Evolutionary conservation across 805 yeast genomes (phyloP).

Genomic region (Nakazawaea populi): DNA sequence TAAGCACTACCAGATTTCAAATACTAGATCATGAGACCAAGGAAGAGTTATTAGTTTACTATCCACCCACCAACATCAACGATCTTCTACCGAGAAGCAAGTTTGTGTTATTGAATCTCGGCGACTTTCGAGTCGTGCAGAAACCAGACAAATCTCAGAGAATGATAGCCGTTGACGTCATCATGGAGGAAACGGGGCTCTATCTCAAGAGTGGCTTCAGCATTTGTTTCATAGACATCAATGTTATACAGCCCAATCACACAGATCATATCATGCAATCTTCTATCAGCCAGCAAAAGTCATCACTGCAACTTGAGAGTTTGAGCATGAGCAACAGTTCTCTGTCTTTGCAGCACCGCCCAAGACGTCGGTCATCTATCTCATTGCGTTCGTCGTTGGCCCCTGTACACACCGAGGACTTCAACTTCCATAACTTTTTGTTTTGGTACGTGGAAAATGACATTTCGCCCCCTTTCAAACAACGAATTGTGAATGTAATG

Average conservation of each 20-base stretch:
- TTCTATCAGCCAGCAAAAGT: neutral
- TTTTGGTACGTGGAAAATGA: conserved; percentile 12
- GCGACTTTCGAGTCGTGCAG: conserved; percentile 32
- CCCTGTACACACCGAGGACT: conserved; percentile 8
- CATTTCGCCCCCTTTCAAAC: conserved; percentile 5
- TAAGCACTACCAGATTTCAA: conserved; percentile 54
- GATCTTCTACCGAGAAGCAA: conserved; percentile 51
- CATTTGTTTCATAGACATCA: conserved; percentile 28
- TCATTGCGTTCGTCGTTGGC: conserved; percentile 8
- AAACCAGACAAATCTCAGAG: conserved; percentile 14
- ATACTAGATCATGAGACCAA: conserved; percentile 26
- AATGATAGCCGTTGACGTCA: conserved; percentile 32
- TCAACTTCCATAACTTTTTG: conserved; percentile 10
- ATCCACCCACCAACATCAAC: conserved; percentile 51
- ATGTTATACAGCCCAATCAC: conserved; percentile 14
- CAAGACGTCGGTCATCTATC: conserved; percentile 8
- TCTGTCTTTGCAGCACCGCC: neutral
- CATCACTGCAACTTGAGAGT: neutral
- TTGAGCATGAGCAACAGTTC: neutral
- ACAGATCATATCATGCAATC: conserved; percentile 2
- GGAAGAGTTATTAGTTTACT: conserved; percentile 32
- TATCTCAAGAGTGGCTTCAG: conserved; percentile 46
- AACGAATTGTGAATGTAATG: conserved; percentile 7
- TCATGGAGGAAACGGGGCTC: conserved; percentile 53
- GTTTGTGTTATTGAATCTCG: conserved; percentile 44